Evolutionary conservation across 2,329 filamentous ascomycete genomes (phyloP).

Genomic region (Amphichorda felina): DNA sequence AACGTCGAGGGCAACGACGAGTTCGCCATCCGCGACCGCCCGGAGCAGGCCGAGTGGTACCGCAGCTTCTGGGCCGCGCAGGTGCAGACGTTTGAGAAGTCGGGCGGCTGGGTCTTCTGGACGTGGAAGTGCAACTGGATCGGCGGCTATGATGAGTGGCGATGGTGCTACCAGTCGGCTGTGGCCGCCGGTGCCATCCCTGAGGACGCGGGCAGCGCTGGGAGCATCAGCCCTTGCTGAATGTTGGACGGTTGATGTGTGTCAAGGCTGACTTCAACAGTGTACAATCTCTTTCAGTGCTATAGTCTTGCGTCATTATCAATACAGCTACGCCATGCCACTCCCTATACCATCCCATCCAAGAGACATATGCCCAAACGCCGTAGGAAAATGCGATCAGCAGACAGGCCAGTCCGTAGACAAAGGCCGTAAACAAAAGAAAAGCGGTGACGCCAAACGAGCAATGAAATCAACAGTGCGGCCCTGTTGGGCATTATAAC

Average conservation of each 20-base stretch:
- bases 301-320: no score
- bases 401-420: no score
- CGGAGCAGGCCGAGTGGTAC: conserved; percentile 35
- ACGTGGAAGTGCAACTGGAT: conserved; percentile 36
- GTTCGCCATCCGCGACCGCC: conserved; percentile 14
- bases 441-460: no score
- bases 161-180: conserved; percentile 31
- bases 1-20: conserved; percentile 29
- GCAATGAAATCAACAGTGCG: no score
- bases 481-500: no score
- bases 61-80: conserved; percentile 45
- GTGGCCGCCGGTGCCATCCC: conserved; percentile 14
- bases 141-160: conserved; percentile 29
- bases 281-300: no score
- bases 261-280: no score
- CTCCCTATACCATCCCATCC: no score
- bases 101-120: conserved; percentile 47
- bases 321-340: no score
- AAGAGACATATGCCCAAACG: no score
- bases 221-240: conserved; percentile 5
- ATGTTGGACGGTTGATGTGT: neutral
- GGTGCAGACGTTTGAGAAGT: conserved; percentile 39
- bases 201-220: conserved; percentile 9
- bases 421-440: no score
- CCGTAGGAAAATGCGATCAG: no score